phyloP scores from a whole-genome alignment of 495 filamentous ascomycete genomes.

The Stereocaulon alpinum region DNA sequence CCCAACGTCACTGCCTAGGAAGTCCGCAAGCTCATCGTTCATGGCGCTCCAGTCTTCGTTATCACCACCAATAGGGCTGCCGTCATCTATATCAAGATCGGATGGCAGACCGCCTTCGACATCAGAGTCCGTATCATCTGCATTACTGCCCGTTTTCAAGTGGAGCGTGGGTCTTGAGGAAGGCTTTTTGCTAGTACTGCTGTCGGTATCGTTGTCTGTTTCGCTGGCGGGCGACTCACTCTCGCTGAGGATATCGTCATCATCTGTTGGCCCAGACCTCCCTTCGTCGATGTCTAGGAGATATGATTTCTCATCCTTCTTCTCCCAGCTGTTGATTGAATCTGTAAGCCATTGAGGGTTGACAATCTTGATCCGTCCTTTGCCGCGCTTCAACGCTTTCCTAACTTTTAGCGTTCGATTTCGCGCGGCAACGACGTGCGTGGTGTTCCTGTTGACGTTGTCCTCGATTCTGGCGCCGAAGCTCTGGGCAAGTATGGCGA shows the following conservation, averaged over 20 bases:
- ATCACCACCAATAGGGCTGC: constrained; percentile 42
- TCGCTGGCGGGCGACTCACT: constrained; percentile 29
- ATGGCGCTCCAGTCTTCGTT: constrained; percentile 52
- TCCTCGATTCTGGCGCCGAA: constrained; percentile 71
- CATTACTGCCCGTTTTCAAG: constrained; percentile 33
- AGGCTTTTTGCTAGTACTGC: constrained; percentile 29
- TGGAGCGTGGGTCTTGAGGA: constrained; percentile 29
- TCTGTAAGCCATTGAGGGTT: constrained; percentile 80
- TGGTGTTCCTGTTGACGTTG: constrained; percentile 46
- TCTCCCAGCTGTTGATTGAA: constrained; percentile 67
- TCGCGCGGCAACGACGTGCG: constrained; percentile 60
- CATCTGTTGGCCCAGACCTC: constrained; percentile 33
- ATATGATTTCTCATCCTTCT: constrained; percentile 64
- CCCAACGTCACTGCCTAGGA: constrained; percentile 46
- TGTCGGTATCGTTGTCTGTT: constrained; percentile 33
- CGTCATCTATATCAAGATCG: constrained; percentile 38
- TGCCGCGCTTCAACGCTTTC: constrained; percentile 58
- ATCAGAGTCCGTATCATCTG: constrained; percentile 15
- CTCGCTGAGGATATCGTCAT: constrained; percentile 26
- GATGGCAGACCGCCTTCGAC: constrained; percentile 15
- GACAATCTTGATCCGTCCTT: constrained; percentile 68
- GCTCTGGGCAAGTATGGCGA: constrained; percentile 68
- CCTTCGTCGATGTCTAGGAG: constrained; percentile 46
- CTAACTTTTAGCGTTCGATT: constrained; percentile 85
- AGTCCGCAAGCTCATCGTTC: constrained; percentile 69